These are phyloP conservation scores for Favolaschia claudopus DNA, from an alignment of 768 basidiomycete species.

Conservation along the genomic window DNA sequence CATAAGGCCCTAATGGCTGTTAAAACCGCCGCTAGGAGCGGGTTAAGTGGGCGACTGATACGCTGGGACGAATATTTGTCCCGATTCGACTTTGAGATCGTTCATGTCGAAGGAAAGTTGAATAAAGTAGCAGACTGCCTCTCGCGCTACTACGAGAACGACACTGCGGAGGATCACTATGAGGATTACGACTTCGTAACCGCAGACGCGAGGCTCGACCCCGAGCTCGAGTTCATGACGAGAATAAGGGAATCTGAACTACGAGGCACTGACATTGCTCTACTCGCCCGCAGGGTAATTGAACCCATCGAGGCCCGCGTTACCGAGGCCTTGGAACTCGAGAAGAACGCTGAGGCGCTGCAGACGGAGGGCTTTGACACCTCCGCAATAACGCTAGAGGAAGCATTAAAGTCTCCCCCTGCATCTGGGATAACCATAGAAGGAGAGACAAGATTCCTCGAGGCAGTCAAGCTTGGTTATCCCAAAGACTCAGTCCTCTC, in stretches of 20 bases:
- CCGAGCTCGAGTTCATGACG: neutral
- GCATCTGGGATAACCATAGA: neutral
- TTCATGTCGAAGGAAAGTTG: neutral
- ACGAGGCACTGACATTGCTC: neutral
- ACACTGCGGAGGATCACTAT: neutral
- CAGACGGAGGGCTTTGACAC: neutral
- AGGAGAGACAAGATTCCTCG: neutral
- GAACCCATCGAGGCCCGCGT: neutral
- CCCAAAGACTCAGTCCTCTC: neutral
- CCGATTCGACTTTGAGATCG: neutral
- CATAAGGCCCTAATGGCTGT: neutral
- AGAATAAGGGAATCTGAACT: neutral
- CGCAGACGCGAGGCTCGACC: neutral
- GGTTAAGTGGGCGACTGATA: neutral
- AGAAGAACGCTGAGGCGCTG: neutral
- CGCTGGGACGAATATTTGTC: conserved; percentile 3
- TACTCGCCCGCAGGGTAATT: neutral
- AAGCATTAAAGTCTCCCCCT: neutral
- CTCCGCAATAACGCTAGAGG: neutral
- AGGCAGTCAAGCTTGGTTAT: neutral
- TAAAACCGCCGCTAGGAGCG: neutral
- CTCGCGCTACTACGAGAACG: neutral
- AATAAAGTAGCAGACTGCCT: conserved; percentile 2
- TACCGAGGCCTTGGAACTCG: neutral
- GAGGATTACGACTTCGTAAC: neutral